Base-by-base conservation (phyloP, 2,329 filamentous ascomycete genomes). In the Sphaerulina vaccinii region DNA sequence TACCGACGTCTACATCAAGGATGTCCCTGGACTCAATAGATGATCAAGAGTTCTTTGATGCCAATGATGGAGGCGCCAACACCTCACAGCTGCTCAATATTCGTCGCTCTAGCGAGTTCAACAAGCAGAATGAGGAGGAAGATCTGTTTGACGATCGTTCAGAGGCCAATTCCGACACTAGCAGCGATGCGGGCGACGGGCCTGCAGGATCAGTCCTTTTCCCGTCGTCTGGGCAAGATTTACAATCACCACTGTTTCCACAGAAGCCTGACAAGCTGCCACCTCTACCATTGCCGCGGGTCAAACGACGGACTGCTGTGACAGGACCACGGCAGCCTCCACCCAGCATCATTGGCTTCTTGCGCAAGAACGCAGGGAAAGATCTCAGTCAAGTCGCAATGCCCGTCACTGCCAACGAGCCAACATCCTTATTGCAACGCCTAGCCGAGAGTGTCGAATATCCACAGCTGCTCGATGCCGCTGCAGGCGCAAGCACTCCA, bases 351-450 rank as follows among this genome's bases (percentile, higher is more conserved):
- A 96, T 99, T 60, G 88, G 89, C 0, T 96, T 97, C 69, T 79
- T 97, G 24, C 85, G 93, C 61, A 99, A 97, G 71, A 99, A 99
- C 62, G 93, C 97, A 8, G 93, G 93, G 66, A 99, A 99, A 71
- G 93, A 99, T 70, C 77, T 99, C 42, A 96, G 90, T 54, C 95
- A 90, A 2, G 95, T 99, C 59, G 91, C 90, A 41, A 97, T 97
- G 92, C 93, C 93, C 0, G 93, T 96, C 1, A 95, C 92, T 3
- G 86, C 92, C 19, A 99, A 99, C 70, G 93, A 99, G 68, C 93
- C 93, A 0, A 82, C 85, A 1, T 96, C 92, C 0, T 74, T 95
- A 9, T 77, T 97, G 4, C 93, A 99, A 69, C 86, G 92, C 55
- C 80, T 91, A 3, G 87, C 92, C 0, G 93, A 99, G 70, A 87